Evolutionary conservation across 2,329 filamentous ascomycete species (phyloP), one percentile per base, ranked within the genome.

Genomic region (Aspergillus phoenicis): DNA sequence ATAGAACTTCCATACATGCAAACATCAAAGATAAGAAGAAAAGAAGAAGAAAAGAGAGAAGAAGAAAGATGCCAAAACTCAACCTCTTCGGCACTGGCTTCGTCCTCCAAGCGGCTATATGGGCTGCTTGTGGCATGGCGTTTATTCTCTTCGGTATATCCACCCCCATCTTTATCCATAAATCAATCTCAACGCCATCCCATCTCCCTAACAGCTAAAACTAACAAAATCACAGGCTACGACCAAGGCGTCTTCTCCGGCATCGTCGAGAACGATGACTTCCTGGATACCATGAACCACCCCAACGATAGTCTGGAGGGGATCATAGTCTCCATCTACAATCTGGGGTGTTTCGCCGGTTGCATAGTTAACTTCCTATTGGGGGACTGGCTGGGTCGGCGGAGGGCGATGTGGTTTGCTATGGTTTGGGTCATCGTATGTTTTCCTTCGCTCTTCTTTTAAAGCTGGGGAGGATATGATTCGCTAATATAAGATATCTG

Each of bases 241-340:
- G 81, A 83, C 20, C 81, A 83, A 63, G 81, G 81, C 38, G 80
- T 83, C 0, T 82, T 83, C 62, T 76, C 78, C 2, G 80, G 80
- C 4, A 80, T 84, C 10, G 73, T 83, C 7, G 76, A 80, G 11
- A 81, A 79, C 24, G 66, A 77, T 11, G 75, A 83, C 57, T 83
- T 78, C 64, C 70, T 82, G 2, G 59, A 71, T 3, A 74, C 74
- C 2, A 79, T 82, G 60, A 59, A 71, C 26, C 67, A 78, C 53
- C 78, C 78, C 0, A 68, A 68, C 10, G 73, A 76, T 30, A 72
- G 73, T 0, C 66, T 77, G 6, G 73, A 74, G 47, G 80, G 79
- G 1, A 80, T 80, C 48, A 78, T 82, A 24, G 78, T 80, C 28
- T 75, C 73, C 7, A 76, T 77, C 39, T 81, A 81, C 64, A 78